Conservation (phyloP, 495 filamentous ascomycete species). For the Penicillium tannophilum region DNA sequence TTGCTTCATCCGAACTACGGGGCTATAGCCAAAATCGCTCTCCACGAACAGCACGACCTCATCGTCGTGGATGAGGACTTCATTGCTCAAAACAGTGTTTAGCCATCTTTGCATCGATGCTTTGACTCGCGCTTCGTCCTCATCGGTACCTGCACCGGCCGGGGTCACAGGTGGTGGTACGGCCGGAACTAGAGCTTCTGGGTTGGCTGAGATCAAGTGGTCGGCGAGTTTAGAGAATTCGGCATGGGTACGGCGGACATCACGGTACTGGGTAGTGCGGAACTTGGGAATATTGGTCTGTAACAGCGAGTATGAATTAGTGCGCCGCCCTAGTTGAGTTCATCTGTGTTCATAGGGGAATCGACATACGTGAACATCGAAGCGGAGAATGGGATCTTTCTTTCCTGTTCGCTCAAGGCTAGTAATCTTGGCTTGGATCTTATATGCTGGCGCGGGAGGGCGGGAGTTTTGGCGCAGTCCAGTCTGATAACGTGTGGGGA, state of each 20-base stretch:
- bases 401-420: constrained; percentile 88
- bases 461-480: constrained; percentile 44
- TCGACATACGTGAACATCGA: constrained; percentile 88
- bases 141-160: constrained; percentile 93
- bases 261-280: constrained; percentile 95
- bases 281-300: constrained; percentile 98
- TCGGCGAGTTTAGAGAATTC: constrained; percentile 95
- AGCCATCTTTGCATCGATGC: constrained; percentile 91
- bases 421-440: constrained; percentile 90
- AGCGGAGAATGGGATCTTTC: constrained; percentile 92
- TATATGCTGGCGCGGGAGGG: constrained; percentile 64
- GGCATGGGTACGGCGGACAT: constrained; percentile 90
- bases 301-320: neutral
- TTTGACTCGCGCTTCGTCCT: constrained; percentile 91
- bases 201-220: constrained; percentile 92
- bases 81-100: constrained; percentile 87
- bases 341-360: neutral
- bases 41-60: constrained; percentile 98
- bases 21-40: constrained; percentile 97
- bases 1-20: constrained; percentile 92
- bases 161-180: constrained; percentile 89
- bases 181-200: constrained; percentile 96
- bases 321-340: neutral
- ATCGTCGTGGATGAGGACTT: constrained; percentile 90
- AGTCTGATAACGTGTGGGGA: constrained; percentile 51